Percentiles rank a stretch among this genome's conserved stretches.
phyloP scores from a whole-genome alignment of 495 filamentous ascomycete genomes.

The Annulohypoxylon maeteangense region DNA sequence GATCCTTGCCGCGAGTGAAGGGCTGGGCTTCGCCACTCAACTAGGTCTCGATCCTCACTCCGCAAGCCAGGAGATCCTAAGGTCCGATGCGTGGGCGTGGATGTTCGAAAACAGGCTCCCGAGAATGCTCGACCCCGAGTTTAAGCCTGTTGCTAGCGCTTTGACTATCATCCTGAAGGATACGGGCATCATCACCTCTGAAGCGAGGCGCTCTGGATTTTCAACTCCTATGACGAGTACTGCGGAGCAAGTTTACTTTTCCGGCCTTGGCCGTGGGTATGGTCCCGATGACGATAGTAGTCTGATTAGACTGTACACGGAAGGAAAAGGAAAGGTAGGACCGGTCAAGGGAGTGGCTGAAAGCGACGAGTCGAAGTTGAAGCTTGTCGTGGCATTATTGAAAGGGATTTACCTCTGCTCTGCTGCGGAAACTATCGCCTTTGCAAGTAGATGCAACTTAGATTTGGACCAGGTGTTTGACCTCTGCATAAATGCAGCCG shows the following conservation, averaged over 20 bases:
- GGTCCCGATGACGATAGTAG: constrained; percentile 75
- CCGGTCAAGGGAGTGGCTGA: constrained; percentile 54
- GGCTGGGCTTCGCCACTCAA: constrained; percentile 75
- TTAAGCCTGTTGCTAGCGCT: constrained; percentile 74
- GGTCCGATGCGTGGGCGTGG: constrained; percentile 74
- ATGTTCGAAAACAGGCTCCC: constrained; percentile 83
- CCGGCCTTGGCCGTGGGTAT: constrained; percentile 68
- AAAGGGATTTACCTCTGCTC: constrained; percentile 72
- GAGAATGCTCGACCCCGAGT: constrained; percentile 71
- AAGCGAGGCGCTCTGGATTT: constrained; percentile 68
- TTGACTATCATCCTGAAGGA: constrained; percentile 84
- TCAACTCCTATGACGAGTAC: constrained; percentile 75
- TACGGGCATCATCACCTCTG: constrained; percentile 79
- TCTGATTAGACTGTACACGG: constrained; percentile 71
- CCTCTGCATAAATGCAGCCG: constrained; percentile 76
- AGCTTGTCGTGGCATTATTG: constrained; percentile 69
- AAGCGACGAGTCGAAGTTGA: constrained; percentile 55
- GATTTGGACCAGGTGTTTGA: constrained; percentile 73
- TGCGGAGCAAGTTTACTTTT: constrained; percentile 76
- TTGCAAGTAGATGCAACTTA: constrained; percentile 70
- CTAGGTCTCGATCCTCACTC: constrained; percentile 70
- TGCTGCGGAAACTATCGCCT: constrained; percentile 72
- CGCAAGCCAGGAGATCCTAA: constrained; percentile 67
- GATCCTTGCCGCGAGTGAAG: constrained; percentile 77
- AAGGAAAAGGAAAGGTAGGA: constrained; percentile 50